These are phyloP conservation scores for Vaccinium myrtillus DNA, from an alignment of 148 eudicot genomes.

Conservation along the genomic window DNA sequence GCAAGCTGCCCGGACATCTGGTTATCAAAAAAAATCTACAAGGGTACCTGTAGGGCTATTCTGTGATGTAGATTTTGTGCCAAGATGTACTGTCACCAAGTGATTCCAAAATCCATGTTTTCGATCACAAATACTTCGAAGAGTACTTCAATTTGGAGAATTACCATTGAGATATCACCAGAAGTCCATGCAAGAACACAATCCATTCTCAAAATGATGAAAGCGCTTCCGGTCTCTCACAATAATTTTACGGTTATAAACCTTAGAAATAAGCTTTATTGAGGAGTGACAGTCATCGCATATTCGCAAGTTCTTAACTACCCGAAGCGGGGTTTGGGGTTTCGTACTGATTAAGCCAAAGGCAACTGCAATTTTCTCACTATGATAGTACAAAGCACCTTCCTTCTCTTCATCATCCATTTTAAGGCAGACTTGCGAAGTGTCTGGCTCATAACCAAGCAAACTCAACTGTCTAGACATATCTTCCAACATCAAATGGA, in stretches of 20 bases:
- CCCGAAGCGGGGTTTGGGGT: slow-evolving; percentile 44
- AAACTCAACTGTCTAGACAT: slow-evolving; percentile 37
- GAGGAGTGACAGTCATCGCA: slow-evolving; percentile 65
- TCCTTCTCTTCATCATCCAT: slow-evolving; percentile 53
- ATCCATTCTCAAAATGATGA: slow-evolving; percentile 62
- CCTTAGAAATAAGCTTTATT: slow-evolving; percentile 49
- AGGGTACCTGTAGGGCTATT: not conserved
- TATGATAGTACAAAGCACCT: slow-evolving; percentile 40
- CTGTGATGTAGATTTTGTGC: not conserved
- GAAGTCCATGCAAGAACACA: slow-evolving; percentile 56
- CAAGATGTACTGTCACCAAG: not conserved
- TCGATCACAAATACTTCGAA: not conserved
- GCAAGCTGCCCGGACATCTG: too few species aligned
- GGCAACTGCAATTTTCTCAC: slow-evolving; percentile 66
- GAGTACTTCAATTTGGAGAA: not conserved
- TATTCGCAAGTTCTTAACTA: slow-evolving; percentile 61
- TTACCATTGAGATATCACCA: slow-evolving; percentile 33
- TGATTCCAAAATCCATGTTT: not conserved
- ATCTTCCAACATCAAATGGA: slow-evolving; percentile 55
- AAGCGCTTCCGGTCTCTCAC: slow-evolving; percentile 61
- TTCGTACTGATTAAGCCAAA: slow-evolving; percentile 61
- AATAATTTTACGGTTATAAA: slow-evolving; percentile 40
- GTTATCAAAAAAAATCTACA: not conserved
- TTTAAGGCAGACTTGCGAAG: slow-evolving; percentile 52
- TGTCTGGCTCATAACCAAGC: slow-evolving; percentile 49